Evolutionary conservation across 495 filamentous ascomycete genomes (phyloP), one percentile per base, ranked within the genome.

Genomic region (Hypomontagnella monticulosa): DNA sequence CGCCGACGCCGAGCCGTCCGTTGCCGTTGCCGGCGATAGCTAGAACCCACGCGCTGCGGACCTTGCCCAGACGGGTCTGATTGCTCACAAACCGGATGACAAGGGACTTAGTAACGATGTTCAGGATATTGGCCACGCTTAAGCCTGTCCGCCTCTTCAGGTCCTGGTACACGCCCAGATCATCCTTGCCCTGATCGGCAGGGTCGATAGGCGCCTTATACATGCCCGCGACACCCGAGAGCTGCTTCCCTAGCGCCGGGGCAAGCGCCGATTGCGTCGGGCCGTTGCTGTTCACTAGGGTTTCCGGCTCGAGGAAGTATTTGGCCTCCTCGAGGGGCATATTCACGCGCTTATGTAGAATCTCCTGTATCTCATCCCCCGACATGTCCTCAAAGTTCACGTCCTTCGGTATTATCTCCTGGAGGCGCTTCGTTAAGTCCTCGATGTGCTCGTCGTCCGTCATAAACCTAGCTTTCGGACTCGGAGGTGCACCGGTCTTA

Each of bases 31-130:
- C 95, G 4, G 92, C 93, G 46, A 97, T 83, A 4, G 85, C 84
- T 40, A 97, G 77, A 61, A 81, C 76, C 73, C 93, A 95, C 8
- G 82, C 60, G 71, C 86, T 88, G 50, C 78, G 77, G 53, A 98
- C 87, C 84, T 97, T 99, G 67, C 95, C 95, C 77, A 99, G 86
- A 80, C 93, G 91, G 27, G 96, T 98, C 84, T 97, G 93, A 77
- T 99, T 99, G 61, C 84, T 79, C 43, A 99, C 96, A 1, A 73
- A 73, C 69, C 93, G 89, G 2, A 58, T 53, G 16, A 96, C 90
- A 20, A 99, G 71, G 10, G 78, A 77, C 81, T 92, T 95, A 18
- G 80, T 75, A 19, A 79, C 76, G 49, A 91, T 75, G 1, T 65
- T 40, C 10, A 76, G 42, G 46, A 97, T 85, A 37, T 90, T 72